Conservation (phyloP, 1,284 basidiomycete species). For the Irpex lacteus region DNA sequence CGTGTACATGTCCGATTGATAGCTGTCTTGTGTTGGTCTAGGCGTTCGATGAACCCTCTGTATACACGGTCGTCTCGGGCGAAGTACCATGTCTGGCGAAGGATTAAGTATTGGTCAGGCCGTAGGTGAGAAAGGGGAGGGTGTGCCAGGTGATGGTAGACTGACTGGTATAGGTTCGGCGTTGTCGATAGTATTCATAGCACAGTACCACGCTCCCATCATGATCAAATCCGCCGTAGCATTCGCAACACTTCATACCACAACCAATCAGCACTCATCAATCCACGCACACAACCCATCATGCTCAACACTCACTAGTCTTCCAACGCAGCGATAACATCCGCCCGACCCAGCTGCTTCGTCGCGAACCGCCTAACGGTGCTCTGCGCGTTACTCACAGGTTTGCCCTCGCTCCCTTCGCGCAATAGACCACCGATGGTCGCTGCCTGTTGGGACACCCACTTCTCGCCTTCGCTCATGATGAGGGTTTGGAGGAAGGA, state of each 20-base stretch:
- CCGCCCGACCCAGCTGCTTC: conserved; percentile 70
- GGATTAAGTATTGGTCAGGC: no score
- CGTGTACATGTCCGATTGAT: conserved; percentile 50
- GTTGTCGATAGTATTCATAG: conserved; percentile 42
- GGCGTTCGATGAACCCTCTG: conserved; percentile 60
- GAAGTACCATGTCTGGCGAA: conserved; percentile 67
- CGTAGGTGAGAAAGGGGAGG: no score
- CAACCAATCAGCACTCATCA: not conserved
- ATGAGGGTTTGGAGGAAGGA: conserved; percentile 82
- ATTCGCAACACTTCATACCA: conserved; percentile 62
- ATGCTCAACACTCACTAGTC: conserved; percentile 61
- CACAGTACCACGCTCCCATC: conserved; percentile 70
- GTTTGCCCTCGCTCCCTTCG: conserved; percentile 59
- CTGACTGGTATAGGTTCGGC: conserved; percentile 63
- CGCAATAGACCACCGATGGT: conserved; percentile 60
- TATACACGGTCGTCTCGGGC: conserved; percentile 80
- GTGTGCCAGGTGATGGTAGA: no score
- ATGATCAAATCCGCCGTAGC: conserved; percentile 74
- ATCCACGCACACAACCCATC: not conserved
- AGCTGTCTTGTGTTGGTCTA: conserved; percentile 49
- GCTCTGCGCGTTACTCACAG: conserved; percentile 62
- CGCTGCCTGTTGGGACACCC: conserved; percentile 62
- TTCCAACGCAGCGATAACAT: conserved; percentile 72
- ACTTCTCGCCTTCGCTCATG: conserved; percentile 85
- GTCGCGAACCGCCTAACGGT: conserved; percentile 76